A percentile compares a stretch with the other conserved stretches of the same genome.
Evolutionary conservation across 805 yeast genomes (phyloP).

Genomic region (Metahyphopichia silvanorum): DNA sequence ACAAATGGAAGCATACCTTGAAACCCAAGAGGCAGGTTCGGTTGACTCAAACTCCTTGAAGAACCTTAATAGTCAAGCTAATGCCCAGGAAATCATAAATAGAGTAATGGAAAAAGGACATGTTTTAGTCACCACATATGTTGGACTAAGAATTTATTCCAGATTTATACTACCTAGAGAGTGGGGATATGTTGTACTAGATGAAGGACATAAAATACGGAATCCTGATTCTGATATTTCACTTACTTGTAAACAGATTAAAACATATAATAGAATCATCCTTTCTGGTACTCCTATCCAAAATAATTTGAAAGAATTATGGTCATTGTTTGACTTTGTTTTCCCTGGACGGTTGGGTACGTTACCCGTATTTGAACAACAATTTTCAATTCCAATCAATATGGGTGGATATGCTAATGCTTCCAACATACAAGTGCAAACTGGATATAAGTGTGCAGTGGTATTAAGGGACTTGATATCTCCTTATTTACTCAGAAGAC

Average conservation of each 20-base stretch:
- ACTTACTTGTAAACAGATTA: constrained; percentile 76
- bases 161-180: constrained; percentile 56
- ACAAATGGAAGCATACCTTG: constrained; percentile 48
- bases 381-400: constrained; percentile 89
- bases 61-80: constrained; percentile 29
- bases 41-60: constrained; percentile 13
- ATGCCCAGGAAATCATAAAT: constrained; percentile 49
- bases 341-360: constrained; percentile 96
- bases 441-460: constrained; percentile 95
- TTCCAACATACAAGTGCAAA: constrained; percentile 89
- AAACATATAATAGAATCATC: constrained; percentile 82
- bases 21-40: constrained; percentile 37
- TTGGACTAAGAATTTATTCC: constrained; percentile 72
- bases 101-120: constrained; percentile 69
- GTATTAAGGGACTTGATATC: constrained; percentile 82
- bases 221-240: constrained; percentile 92
- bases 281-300: constrained; percentile 97
- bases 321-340: constrained; percentile 94
- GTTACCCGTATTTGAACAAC: constrained; percentile 88
- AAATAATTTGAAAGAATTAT: constrained; percentile 83
- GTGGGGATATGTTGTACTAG: constrained; percentile 91
- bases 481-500: constrained; percentile 82
- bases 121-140: constrained; percentile 87
- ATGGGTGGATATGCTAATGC: constrained; percentile 99
- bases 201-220: constrained; percentile 96